Percentiles rank a stretch among this genome's conserved stretches.
Conservation (phyloP, 345 rosid genomes). For the Carallia pectinifolia region DNA sequence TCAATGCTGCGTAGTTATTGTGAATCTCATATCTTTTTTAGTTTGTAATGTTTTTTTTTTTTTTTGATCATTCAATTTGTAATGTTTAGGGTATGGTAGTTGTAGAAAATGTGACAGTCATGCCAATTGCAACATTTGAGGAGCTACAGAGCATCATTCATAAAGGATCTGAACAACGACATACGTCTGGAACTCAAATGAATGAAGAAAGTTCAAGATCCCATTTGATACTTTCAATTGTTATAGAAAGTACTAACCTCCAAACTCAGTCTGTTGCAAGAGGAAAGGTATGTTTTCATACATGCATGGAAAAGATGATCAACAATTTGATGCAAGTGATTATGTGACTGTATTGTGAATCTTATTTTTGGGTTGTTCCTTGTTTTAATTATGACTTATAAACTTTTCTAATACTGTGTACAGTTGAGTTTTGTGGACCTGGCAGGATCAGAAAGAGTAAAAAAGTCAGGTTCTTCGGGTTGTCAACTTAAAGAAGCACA, state of each 20-base stretch:
- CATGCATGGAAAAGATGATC: too few species aligned
- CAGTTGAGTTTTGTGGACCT: conserved; percentile 98
- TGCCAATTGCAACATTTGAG: conserved; percentile 67
- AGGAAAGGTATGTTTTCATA: conserved; percentile 64
- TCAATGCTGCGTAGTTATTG: not conserved
- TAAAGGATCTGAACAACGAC: conserved; percentile 79
- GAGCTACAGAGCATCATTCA: conserved; percentile 68
- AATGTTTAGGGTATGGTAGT: conserved; percentile 81
- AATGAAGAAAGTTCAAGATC: conserved; percentile 97
- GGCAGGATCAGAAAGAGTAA: conserved; percentile 95
- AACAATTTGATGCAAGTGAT: too few species aligned
- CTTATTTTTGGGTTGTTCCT: not conserved
- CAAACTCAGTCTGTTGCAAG: conserved; percentile 86
- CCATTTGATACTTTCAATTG: conserved; percentile 80
- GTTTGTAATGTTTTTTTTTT: not conserved
- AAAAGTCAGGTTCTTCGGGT: conserved; percentile 92
- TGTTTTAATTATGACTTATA: not conserved
- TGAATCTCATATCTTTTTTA: conserved; percentile 14
- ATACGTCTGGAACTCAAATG: conserved; percentile 90
- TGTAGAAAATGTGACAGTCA: conserved; percentile 77
- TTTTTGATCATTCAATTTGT: too few species aligned
- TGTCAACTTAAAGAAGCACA: conserved; percentile 93
- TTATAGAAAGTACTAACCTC: conserved; percentile 91
- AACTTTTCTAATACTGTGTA: conserved; percentile 9
- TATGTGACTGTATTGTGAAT: not conserved